Evolutionary conservation across 305 asterid species (phyloP).

Genomic region (Coffea humblotiana): DNA sequence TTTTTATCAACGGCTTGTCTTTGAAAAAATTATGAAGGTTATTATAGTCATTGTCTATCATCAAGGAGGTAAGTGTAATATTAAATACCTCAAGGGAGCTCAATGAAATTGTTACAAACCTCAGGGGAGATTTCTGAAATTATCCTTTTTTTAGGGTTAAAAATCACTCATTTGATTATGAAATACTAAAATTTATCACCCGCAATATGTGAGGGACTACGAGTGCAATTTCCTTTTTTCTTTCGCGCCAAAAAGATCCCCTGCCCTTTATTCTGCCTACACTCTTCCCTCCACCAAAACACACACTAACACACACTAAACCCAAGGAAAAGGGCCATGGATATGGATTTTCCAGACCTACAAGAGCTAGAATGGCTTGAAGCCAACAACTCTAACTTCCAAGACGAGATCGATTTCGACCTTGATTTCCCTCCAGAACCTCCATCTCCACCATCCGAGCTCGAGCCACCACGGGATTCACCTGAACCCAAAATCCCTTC

Average conservation of each 20-base stretch:
- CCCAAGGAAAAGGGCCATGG: constrained; percentile 15
- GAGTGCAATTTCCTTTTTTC: too few relatives aligned
- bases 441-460: constrained; percentile 59
- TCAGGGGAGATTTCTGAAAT: too few relatives aligned
- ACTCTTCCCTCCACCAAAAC: neutral
- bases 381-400: constrained; percentile 44
- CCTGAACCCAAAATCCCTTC: constrained; percentile 21
- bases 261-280: neutral
- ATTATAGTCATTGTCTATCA: too few relatives aligned
- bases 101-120: too few relatives aligned
- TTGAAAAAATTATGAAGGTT: too few relatives aligned
- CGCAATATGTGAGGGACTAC: too few relatives aligned
- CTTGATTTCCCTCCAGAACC: constrained; percentile 30
- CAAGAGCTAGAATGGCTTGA: constrained; percentile 90
- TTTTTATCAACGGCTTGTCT: too few relatives aligned
- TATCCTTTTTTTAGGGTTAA: too few relatives aligned
- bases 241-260: constrained; percentile 53
- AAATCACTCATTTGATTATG: too few relatives aligned
- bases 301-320: neutral
- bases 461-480: constrained; percentile 22
- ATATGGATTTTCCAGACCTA: constrained; percentile 74
- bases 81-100: too few relatives aligned
- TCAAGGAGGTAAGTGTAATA: too few relatives aligned
- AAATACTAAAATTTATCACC: too few relatives aligned
- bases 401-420: constrained; percentile 52